A percentile compares a stretch with the other conserved stretches of the same genome.
Evolutionary conservation across 1,284 basidiomycete species (phyloP).

Genomic region (Puccinia triticina): DNA sequence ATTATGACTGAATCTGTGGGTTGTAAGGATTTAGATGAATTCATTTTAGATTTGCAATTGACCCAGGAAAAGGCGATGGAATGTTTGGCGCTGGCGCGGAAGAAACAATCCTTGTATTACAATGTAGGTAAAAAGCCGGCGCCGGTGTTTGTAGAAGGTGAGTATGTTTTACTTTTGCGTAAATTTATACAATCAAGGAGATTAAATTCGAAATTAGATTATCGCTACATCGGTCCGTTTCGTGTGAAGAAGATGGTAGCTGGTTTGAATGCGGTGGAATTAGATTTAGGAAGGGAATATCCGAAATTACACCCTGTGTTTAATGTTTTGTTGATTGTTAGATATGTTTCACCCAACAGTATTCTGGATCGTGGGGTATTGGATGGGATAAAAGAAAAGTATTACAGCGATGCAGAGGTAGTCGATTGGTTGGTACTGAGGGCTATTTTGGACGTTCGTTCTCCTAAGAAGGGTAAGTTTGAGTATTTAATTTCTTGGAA

Average conservation of each 20-base stretch:
- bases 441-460: not conserved
- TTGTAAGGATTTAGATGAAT: too few species aligned
- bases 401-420: not conserved
- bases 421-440: not conserved
- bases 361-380: too few species aligned
- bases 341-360: too few species aligned
- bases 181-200: not conserved
- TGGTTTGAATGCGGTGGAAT: not conserved
- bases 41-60: too few species aligned
- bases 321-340: not conserved
- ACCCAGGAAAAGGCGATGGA: too few species aligned
- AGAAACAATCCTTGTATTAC: not conserved
- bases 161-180: slow-evolving; percentile 1
- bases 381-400: not conserved
- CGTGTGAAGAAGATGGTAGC: not conserved
- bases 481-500: not conserved
- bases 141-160: not conserved
- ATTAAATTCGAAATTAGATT: slow-evolving; percentile 6
- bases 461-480: not conserved
- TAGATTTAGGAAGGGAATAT: not conserved
- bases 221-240: too few species aligned
- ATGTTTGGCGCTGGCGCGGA: too few species aligned
- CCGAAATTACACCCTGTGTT: slow-evolving; percentile 21
- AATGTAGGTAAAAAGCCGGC: not conserved
- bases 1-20: too few species aligned